Conservation (phyloP, 768 basidiomycete species). For the Ramaria sp. region DNA sequence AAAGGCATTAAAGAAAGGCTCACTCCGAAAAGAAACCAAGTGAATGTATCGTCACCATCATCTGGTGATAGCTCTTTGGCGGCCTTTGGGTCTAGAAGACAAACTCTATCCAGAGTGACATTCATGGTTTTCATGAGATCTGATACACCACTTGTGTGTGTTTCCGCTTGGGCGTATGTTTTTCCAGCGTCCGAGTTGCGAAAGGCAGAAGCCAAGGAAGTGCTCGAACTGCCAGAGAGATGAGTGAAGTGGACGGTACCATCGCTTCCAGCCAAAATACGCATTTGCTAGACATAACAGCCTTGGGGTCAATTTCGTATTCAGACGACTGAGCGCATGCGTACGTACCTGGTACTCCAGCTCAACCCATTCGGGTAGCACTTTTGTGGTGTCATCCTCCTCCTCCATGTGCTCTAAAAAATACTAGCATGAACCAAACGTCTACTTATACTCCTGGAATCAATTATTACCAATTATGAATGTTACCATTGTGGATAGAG, state of each 20-base stretch:
- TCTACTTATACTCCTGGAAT: background rate
- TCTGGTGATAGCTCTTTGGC: conserved; percentile 54
- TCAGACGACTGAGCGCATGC: background rate
- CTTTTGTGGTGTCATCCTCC: conserved; percentile 69
- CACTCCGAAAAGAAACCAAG: conserved; percentile 88
- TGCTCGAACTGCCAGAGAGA: conserved; percentile 61
- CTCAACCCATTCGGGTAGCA: conserved; percentile 83
- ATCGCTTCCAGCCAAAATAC: conserved; percentile 53
- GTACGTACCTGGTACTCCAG: conserved; percentile 73
- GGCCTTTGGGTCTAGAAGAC: conserved; percentile 91
- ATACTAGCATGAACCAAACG: background rate
- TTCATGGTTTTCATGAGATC: conserved; percentile 40
- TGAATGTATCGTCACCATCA: conserved; percentile 67
- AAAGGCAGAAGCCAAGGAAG: conserved; percentile 35
- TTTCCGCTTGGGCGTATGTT: conserved; percentile 29
- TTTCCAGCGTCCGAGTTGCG: conserved; percentile 12
- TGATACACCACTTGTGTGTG: conserved; percentile 42
- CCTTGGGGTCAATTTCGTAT: background rate
- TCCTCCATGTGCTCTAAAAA: conserved; percentile 77
- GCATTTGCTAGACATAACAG: conserved; percentile 60
- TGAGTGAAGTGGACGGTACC: conserved; percentile 76
- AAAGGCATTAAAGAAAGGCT: conserved; percentile 14
- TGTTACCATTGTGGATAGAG: background rate
- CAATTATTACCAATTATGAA: background rate
- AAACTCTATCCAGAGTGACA: conserved; percentile 51